Evolutionary conservation across 106 monocot genomes (phyloP).

Genomic region (Agapanthus africanus): DNA sequence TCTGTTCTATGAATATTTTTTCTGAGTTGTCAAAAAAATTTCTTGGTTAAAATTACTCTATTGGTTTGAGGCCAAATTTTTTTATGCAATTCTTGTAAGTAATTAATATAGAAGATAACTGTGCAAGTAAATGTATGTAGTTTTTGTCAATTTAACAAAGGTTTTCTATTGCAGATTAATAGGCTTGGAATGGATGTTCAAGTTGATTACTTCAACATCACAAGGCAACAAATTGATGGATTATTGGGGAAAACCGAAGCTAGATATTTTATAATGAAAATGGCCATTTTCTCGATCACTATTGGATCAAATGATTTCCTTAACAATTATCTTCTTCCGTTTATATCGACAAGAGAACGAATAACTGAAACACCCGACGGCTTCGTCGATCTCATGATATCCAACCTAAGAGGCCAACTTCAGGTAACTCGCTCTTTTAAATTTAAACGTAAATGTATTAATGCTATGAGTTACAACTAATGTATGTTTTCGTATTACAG

Average conservation of each 20-base stretch:
- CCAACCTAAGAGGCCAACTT: slow-evolving; percentile 44
- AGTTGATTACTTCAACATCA: slow-evolving; percentile 75
- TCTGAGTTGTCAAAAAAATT: too few relatives aligned
- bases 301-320: slow-evolving; percentile 85
- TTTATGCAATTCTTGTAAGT: not conserved
- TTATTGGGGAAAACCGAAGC: slow-evolving; percentile 57
- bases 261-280: slow-evolving; percentile 34
- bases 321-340: slow-evolving; percentile 82
- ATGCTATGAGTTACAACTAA: not conserved
- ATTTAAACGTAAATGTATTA: not conserved
- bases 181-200: slow-evolving; percentile 77
- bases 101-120: not conserved
- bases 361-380: slow-evolving; percentile 34
- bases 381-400: slow-evolving; percentile 56
- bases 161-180: slow-evolving; percentile 33
- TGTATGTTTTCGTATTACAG: slow-evolving; percentile 16
- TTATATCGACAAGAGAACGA: slow-evolving; percentile 37
- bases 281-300: slow-evolving; percentile 68
- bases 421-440: slow-evolving; percentile 21
- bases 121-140: not conserved
- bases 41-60: too few relatives aligned
- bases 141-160: too few relatives aligned
- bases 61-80: too few relatives aligned
- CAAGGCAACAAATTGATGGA: slow-evolving; percentile 50
- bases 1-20: too few relatives aligned